Evolutionary conservation across 2,329 filamentous ascomycete genomes (phyloP).

Genomic region (Davidsoniella eucalypti): DNA sequence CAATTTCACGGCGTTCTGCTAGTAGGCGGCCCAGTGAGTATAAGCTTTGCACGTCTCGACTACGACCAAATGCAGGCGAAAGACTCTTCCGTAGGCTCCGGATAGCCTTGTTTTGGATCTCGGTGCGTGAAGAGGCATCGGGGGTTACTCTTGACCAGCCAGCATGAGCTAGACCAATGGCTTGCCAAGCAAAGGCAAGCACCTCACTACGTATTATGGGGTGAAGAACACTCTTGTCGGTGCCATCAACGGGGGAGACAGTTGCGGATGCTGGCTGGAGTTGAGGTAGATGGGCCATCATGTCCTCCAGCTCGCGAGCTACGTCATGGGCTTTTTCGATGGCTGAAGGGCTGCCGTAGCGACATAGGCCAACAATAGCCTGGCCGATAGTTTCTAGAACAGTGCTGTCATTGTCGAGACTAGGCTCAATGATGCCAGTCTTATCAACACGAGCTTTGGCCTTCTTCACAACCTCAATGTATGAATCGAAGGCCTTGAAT

Average conservation of each 20-base stretch:
- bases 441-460: constrained; percentile 75
- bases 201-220: constrained; percentile 37
- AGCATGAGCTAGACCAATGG: constrained; percentile 70
- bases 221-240: constrained; percentile 23
- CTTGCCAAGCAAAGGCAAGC: constrained; percentile 60
- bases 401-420: constrained; percentile 62
- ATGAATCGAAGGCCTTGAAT: constrained; percentile 80
- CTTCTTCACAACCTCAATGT: constrained; percentile 72
- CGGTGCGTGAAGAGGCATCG: constrained; percentile 52
- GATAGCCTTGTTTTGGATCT: constrained; percentile 64
- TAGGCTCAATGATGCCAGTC: constrained; percentile 50
- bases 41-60: constrained; percentile 56
- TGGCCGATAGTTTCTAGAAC: constrained; percentile 65
- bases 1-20: constrained; percentile 69
- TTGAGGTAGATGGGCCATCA: constrained; percentile 46
- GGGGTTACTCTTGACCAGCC: constrained; percentile 76
- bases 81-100: constrained; percentile 59
- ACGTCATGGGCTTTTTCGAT: constrained; percentile 66
- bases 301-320: constrained; percentile 53
- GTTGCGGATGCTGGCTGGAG: constrained; percentile 13
- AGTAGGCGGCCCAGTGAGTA: constrained; percentile 75
- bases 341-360: constrained; percentile 58
- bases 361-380: constrained; percentile 65
- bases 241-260: constrained; percentile 17
- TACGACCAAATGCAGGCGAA: constrained; percentile 45